Evolutionary conservation across 106 monocot genomes (phyloP).

Genomic region (Allium cepa): DNA sequence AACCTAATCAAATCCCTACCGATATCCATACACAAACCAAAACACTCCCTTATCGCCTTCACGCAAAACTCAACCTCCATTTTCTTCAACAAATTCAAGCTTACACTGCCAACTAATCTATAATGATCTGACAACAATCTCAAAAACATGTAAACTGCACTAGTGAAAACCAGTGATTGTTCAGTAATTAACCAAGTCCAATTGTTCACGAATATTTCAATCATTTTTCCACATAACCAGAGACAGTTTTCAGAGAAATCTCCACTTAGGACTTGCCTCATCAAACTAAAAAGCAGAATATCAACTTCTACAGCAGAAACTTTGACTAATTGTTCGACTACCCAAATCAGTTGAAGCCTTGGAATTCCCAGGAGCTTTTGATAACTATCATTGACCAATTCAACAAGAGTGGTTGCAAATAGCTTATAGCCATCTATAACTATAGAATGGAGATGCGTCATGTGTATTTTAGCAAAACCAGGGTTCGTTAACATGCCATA

Average conservation of each 20-base stretch:
- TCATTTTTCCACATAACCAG: too few species aligned
- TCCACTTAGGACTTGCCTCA: too few species aligned
- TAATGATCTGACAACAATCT: conserved; percentile 69
- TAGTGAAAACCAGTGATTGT: conserved; percentile 32
- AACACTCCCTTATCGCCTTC: conserved; percentile 39
- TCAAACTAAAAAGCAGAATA: too few species aligned
- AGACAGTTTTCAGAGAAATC: too few species aligned
- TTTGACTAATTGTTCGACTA: too few species aligned
- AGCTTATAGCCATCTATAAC: too few species aligned
- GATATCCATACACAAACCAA: conserved; percentile 46
- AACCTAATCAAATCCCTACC: conserved; percentile 71
- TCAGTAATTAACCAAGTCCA: conserved; percentile 43
- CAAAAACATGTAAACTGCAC: conserved; percentile 44
- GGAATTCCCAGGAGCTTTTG: not conserved
- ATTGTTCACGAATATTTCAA: not conserved
- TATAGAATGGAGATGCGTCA: too few species aligned
- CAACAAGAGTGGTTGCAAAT: too few species aligned
- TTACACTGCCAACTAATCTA: conserved; percentile 21
- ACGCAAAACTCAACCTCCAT: conserved; percentile 61
- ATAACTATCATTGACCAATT: not conserved
- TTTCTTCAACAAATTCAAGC: conserved; percentile 36
- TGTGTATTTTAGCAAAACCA: too few species aligned
- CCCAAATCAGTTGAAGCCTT: too few species aligned
- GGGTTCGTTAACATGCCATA: too few species aligned
- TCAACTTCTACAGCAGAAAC: too few species aligned